Conservation (phyloP, 2,329 filamentous ascomycete genomes). For the Thielaviopsis euricoi region DNA sequence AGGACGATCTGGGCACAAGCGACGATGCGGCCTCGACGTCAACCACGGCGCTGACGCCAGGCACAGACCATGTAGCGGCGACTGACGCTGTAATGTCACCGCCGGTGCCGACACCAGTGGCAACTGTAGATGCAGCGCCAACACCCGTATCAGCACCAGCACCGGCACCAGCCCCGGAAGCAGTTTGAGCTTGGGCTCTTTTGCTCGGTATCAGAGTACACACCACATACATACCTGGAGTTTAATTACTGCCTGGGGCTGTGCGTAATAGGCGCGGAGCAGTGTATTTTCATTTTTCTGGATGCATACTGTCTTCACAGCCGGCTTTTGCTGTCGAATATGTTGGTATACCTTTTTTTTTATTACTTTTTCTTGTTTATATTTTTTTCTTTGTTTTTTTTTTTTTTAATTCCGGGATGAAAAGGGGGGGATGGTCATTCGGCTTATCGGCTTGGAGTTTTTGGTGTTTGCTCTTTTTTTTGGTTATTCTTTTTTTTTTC, state of each 20-base stretch:
- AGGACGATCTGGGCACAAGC: conserved; percentile 12
- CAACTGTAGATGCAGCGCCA: neutral
- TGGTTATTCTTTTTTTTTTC: neutral
- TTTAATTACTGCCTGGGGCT: no score
- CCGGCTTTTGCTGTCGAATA: no score
- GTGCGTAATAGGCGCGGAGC: no score
- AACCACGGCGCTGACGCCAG: neutral
- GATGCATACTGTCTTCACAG: no score
- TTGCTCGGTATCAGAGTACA: no score
- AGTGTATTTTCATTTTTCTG: no score
- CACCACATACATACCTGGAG: no score
- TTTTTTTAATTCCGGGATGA: neutral
- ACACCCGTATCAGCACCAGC: no score
- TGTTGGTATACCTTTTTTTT: neutral
- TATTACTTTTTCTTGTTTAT: neutral
- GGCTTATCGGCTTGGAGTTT: neutral
- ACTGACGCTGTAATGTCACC: neutral
- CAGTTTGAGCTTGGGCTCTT: no score
- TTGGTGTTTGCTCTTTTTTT: neutral
- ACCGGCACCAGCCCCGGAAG: no score
- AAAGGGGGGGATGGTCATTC: neutral
- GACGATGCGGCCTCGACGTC: neutral
- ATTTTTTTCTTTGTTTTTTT: neutral
- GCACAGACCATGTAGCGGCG: neutral
- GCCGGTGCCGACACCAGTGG: neutral